These are phyloP conservation scores for Leishmania gerbilli DNA, from an alignment of 208 protist genomes.

Conservation along the genomic window DNA sequence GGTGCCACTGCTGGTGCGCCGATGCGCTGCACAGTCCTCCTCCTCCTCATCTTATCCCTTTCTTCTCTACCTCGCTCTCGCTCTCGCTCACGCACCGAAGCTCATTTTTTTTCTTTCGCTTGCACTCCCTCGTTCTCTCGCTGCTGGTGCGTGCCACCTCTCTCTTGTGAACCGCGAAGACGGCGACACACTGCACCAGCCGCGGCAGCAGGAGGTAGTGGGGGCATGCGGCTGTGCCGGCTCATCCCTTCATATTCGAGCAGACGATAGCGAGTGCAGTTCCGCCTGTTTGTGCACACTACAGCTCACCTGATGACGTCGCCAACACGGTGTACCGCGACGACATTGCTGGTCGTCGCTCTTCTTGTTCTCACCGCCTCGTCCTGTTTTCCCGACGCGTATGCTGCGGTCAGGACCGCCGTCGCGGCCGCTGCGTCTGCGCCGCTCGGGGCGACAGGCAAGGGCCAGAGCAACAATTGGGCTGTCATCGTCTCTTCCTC, in stretches of 20 bases:
- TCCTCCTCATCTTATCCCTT: not conserved
- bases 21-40: not conserved
- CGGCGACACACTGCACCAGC: not conserved
- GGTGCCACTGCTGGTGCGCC: not conserved
- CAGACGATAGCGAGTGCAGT: not conserved
- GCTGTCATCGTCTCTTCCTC: constrained; percentile 95
- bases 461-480: constrained; percentile 81
- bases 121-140: not conserved
- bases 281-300: not conserved
- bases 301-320: not conserved
- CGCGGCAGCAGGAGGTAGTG: not conserved
- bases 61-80: not conserved
- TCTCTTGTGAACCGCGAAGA: not conserved
- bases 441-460: not conserved
- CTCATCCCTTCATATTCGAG: not conserved
- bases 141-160: not conserved
- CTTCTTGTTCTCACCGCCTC: not conserved
- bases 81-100: too few species aligned
- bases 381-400: not conserved
- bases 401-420: not conserved
- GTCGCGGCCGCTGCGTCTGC: constrained; percentile 7
- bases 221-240: not conserved
- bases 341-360: not conserved
- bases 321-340: not conserved
- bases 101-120: not conserved